These are phyloP conservation scores for Leccinum ochraceum DNA, from an alignment of 768 basidiomycete genomes.

Conservation along the genomic window DNA sequence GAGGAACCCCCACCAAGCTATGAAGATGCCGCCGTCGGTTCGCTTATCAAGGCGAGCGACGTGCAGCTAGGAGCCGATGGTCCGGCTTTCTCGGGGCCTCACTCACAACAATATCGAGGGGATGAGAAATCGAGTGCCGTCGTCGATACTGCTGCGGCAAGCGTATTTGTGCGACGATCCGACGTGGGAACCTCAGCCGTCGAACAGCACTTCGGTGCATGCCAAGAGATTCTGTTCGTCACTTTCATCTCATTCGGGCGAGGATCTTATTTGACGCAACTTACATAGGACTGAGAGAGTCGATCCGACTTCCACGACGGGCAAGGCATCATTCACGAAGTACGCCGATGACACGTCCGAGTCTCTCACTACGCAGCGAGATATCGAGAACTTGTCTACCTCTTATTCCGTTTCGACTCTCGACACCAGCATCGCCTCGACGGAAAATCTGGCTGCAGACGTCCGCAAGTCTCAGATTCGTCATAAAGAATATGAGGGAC, in stretches of 20 bases:
- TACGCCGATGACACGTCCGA: background rate
- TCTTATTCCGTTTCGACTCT: background rate
- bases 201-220: background rate
- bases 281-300: background rate
- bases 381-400: background rate
- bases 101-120: background rate
- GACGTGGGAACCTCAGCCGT: background rate
- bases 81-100: background rate
- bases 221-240: background rate
- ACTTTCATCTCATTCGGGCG: background rate
- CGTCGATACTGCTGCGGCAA: background rate
- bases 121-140: slow-evolving; percentile 2
- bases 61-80: background rate
- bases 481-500: background rate
- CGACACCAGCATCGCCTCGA: background rate
- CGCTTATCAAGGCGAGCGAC: too few species aligned
- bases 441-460: background rate
- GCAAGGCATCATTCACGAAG: background rate
- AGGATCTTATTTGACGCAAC: background rate
- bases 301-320: background rate
- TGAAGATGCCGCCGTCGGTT: slow-evolving; percentile 5
- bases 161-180: background rate
- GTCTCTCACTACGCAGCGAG: background rate
- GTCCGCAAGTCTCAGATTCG: background rate
- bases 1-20: slow-evolving; percentile 19